Conservation (phyloP, 2,329 filamentous ascomycete genomes). For the Westerdykella aurantiaca region DNA sequence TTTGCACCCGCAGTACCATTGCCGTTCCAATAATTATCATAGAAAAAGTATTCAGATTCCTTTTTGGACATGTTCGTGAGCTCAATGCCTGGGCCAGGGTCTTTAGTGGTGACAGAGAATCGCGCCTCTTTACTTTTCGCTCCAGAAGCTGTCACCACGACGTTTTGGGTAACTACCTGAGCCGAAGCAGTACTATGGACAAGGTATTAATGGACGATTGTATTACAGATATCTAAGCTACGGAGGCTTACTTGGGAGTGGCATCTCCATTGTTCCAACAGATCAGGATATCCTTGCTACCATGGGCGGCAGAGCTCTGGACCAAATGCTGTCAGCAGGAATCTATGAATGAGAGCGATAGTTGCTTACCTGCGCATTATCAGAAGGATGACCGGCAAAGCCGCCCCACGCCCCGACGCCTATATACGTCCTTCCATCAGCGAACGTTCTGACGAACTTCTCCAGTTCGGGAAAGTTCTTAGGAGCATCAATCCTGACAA, state of each 20-base stretch:
- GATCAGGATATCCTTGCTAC: slow-evolving; percentile 38
- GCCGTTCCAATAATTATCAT: slow-evolving; percentile 41
- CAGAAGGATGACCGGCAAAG: slow-evolving; percentile 26
- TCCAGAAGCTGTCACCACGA: too few relatives aligned
- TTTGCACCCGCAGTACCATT: slow-evolving; percentile 37
- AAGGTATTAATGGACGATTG: slow-evolving; percentile 1
- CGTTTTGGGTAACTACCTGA: too few relatives aligned
- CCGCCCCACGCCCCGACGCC: slow-evolving; percentile 38
- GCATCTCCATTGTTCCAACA: slow-evolving; percentile 34
- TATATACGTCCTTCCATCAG: slow-evolving; percentile 35
- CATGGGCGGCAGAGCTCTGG: slow-evolving; percentile 33
- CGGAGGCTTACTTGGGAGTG: slow-evolving; percentile 4
- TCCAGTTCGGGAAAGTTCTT: slow-evolving; percentile 36
- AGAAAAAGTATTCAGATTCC: slow-evolving; percentile 37
- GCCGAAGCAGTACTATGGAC: background rate
- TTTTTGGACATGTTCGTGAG: slow-evolving; percentile 35
- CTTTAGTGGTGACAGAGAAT: background rate
- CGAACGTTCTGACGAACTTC: slow-evolving; percentile 36
- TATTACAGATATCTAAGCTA: slow-evolving; percentile 4
- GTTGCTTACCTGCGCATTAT: slow-evolving; percentile 27
- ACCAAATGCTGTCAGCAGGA: background rate
- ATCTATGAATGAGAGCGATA: background rate
- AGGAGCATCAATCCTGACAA: slow-evolving; percentile 25
- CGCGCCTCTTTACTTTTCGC: too few relatives aligned
- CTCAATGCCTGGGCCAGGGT: slow-evolving; percentile 30